phyloP scores from a whole-genome alignment of 176 grass and related monocot genomes.

The Avena eriantha region DNA sequence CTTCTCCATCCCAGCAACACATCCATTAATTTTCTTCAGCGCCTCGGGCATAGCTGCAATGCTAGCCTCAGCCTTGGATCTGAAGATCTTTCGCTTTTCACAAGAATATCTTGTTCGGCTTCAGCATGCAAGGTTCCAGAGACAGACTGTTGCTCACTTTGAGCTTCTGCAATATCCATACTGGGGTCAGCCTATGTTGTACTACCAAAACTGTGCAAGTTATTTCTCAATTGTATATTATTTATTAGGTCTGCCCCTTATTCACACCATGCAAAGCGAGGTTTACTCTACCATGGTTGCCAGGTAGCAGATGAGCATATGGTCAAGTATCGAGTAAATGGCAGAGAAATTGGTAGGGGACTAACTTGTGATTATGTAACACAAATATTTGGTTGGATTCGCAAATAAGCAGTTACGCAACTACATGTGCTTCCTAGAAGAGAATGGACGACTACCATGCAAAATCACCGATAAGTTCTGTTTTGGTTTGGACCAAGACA shows the following conservation, averaged over 20 bases:
- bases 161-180: slow-evolving; percentile 42
- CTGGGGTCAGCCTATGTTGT: neutral
- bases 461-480: too few species aligned
- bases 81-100: slow-evolving; percentile 47
- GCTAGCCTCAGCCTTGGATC: slow-evolving; percentile 30
- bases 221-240: neutral
- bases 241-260: neutral
- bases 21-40: slow-evolving; percentile 36
- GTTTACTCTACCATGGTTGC: slow-evolving; percentile 4
- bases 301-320: neutral
- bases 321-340: neutral
- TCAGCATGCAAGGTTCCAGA: neutral
- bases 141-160: neutral
- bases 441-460: too few species aligned
- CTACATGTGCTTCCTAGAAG: too few species aligned
- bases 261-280: neutral
- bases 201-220: neutral
- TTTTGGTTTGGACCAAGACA: neutral
- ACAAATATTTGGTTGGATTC: neutral
- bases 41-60: slow-evolving; percentile 37
- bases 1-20: slow-evolving; percentile 36
- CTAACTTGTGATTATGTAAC: neutral
- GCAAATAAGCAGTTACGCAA: neutral
- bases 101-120: neutral
- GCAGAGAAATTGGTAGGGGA: neutral